Percentiles rank a stretch among this genome's conserved stretches.
Conservation (phyloP, 345 rosid genomes). For the Raphanus sativus region DNA sequence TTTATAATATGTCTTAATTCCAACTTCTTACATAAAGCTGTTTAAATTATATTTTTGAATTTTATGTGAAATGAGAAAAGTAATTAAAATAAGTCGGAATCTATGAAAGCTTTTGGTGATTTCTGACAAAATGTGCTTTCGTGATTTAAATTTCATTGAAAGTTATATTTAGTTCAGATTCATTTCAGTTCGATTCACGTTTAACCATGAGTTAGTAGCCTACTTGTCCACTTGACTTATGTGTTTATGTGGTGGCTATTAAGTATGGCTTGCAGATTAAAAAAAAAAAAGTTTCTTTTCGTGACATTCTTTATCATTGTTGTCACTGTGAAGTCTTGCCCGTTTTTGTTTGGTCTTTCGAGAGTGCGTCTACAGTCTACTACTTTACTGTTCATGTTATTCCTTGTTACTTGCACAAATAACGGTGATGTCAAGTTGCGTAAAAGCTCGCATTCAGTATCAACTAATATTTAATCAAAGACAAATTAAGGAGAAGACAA, state of each 20-base stretch:
- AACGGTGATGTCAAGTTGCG: constrained; percentile 29
- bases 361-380: constrained; percentile 19
- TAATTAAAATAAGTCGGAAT: no score
- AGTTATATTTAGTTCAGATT: background rate
- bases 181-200: background rate
- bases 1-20: no score
- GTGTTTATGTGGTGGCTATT: constrained; percentile 30
- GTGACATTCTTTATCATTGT: constrained; percentile 27
- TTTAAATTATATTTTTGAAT: no score
- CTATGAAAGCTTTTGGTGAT: background rate
- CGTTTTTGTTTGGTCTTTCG: constrained; percentile 23
- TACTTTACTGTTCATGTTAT: constrained; percentile 22
- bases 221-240: constrained; percentile 39
- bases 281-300: background rate
- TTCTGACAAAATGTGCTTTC: background rate
- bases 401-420: background rate
- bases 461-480: background rate
- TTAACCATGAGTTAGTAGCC: constrained; percentile 30
- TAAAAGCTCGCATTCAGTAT: constrained; percentile 18
- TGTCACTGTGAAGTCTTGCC: constrained; percentile 25
- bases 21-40: no score
- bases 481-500: constrained; percentile 23
- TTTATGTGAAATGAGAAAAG: no score
- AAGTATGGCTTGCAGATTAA: constrained; percentile 5
- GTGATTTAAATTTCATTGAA: background rate